Evolutionary conservation across 1,139 yeast genomes (phyloP), one percentile per base, ranked within the genome.

Genomic region (Pichia inconspicua): DNA sequence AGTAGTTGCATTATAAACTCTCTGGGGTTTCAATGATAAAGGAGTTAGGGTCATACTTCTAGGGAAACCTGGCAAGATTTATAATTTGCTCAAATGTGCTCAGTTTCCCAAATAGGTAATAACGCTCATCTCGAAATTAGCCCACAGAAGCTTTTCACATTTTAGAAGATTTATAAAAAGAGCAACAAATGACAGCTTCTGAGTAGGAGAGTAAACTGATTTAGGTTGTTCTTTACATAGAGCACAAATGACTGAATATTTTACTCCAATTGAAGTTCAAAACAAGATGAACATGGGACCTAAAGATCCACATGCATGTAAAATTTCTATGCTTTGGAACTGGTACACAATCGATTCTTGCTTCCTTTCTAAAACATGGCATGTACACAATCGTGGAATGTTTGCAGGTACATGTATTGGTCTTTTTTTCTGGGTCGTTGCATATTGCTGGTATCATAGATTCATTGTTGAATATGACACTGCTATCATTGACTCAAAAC

Each of bases 341-440:
- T 76, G 80, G 80, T 63, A 72, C 51, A 80, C 85, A 0, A 70
- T 81, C 34, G 81, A 81, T 56, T 64, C 82, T 1, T 82, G 88
- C 59, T 81, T 82, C 57, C 68, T 82, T 50, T 72, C 85, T n/a
- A 66, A 64, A 42, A 66, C 80, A 25, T 82, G 89, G 89, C 85
- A 80, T 53, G 77, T 79, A 38, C 70, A 64, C n/a, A 66, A 80
- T 2, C 66, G 65, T 43, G 82, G 82, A 2, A 78, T 72, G 65
- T 82, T 82, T 68, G 88, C 85, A 5, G 88, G 87, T 9, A 72
- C 85, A 0, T 82, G 88, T 64, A 69, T 82, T 37, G 88, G 87
- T 12, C 77, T 80, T 5, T 76, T 81, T 58, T 66, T 75, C 39
- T 65, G 83, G 55, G 82, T 78, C 4, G 63, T 81, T 42, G 73